A percentile compares a stretch with the other conserved stretches of the same genome.
phyloP scores from a whole-genome alignment of 495 filamentous ascomycete genomes.

The Penicillium verhagenii region DNA sequence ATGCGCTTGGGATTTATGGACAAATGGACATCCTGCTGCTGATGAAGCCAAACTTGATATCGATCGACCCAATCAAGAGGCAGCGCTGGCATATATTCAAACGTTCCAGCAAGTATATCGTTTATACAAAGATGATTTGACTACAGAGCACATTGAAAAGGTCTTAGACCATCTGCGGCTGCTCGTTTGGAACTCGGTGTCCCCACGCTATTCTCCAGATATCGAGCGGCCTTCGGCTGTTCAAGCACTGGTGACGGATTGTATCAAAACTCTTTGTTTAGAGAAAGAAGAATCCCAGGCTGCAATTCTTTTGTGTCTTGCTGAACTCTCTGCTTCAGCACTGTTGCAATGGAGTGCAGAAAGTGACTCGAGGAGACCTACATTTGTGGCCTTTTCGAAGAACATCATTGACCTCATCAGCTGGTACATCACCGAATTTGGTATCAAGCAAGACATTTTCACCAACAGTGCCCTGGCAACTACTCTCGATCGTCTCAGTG shows the following conservation, averaged over 20 bases:
- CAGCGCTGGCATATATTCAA: constrained; percentile 74
- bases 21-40: constrained; percentile 55
- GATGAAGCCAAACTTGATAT: constrained; percentile 46
- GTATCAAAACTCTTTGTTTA: constrained; percentile 66
- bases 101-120: constrained; percentile 77
- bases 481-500: constrained; percentile 61
- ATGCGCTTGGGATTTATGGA: constrained; percentile 73
- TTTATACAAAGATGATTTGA: constrained; percentile 65
- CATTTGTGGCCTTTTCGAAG: constrained; percentile 84
- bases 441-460: constrained; percentile 64
- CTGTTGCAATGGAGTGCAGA: constrained; percentile 52
- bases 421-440: constrained; percentile 61
- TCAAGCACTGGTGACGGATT: constrained; percentile 71
- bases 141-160: constrained; percentile 54
- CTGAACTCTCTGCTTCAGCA: constrained; percentile 61
- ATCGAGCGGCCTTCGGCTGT: constrained; percentile 79
- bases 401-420: constrained; percentile 68
- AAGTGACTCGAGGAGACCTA: constrained; percentile 51
- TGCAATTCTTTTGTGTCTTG: constrained; percentile 63
- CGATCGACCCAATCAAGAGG: constrained; percentile 65
- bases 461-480: constrained; percentile 57
- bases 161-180: constrained; percentile 53
- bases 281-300: constrained; percentile 66
- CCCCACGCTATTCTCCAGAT: constrained; percentile 76
- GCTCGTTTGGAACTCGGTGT: constrained; percentile 69